phyloP scores from a whole-genome alignment of 495 filamentous ascomycete species.

The Cercophora sp. region DNA sequence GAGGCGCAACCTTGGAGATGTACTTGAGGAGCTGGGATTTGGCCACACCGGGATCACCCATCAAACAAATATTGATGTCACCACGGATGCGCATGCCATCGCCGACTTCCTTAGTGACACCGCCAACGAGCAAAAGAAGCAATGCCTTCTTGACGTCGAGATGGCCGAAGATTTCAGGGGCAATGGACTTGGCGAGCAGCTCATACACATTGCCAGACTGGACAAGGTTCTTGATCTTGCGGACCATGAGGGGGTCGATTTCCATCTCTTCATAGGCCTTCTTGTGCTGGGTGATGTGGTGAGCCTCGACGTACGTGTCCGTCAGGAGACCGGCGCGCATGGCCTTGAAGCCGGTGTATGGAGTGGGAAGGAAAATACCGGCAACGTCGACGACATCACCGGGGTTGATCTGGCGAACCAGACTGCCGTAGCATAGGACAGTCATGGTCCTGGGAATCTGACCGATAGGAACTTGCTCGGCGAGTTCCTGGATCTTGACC shows the following conservation, averaged over 20 bases:
- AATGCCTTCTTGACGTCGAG: constrained; percentile 97
- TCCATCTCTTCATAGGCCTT: constrained; percentile 88
- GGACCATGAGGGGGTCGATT: constrained; percentile 67
- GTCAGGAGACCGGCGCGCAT: constrained; percentile 92
- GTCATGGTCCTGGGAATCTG: constrained; percentile 92
- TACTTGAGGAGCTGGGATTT: constrained; percentile 98
- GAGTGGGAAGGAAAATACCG: constrained; percentile 93
- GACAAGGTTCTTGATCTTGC: constrained; percentile 75
- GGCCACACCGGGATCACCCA: constrained; percentile 99
- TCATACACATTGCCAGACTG: constrained; percentile 90
- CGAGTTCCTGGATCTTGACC: constrained; percentile 97
- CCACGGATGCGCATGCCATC: constrained; percentile 98
- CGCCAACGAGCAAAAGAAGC: constrained; percentile 87
- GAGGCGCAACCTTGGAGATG: constrained; percentile 95
- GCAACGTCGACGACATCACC: constrained; percentile 91
- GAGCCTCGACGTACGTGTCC: constrained; percentile 94
- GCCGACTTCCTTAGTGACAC: constrained; percentile 94
- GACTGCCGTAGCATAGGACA: constrained; percentile 79
- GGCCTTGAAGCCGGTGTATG: constrained; percentile 96
- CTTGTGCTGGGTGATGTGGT: constrained; percentile 91
- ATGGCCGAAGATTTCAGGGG: constrained; percentile 95
- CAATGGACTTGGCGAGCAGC: constrained; percentile 88
- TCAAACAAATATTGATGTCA: constrained; percentile 96
- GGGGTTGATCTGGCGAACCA: constrained; percentile 82
- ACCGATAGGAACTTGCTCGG: constrained; percentile 95